Evolutionary conservation across 208 protist species (phyloP).

Genomic region (Crithidia expoeki): DNA sequence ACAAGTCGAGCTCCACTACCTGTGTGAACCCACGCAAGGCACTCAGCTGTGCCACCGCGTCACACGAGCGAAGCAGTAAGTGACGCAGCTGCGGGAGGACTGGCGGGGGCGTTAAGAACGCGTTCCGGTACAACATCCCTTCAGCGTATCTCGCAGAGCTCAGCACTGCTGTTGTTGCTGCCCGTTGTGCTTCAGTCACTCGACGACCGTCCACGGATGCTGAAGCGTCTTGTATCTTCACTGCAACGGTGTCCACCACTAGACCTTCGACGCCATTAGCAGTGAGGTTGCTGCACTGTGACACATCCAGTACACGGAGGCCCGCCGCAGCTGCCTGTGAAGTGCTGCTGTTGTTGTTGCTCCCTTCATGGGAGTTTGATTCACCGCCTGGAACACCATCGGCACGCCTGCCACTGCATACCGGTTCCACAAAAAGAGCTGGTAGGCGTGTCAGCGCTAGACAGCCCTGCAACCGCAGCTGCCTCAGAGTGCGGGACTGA

Average conservation of each 20-base stretch:
- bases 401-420: too few relatives aligned
- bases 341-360: neutral
- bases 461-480: slow-evolving; percentile 45
- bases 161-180: neutral
- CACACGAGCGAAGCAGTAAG: slow-evolving; percentile 50
- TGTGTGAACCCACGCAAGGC: slow-evolving; percentile 31
- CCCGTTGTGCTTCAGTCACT: neutral
- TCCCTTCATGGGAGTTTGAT: neutral
- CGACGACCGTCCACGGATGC: neutral
- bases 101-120: neutral
- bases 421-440: slow-evolving; percentile 15
- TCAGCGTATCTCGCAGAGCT: neutral
- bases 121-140: neutral
- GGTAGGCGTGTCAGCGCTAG: slow-evolving; percentile 33
- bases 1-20: slow-evolving; percentile 57
- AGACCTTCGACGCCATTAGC: slow-evolving; percentile 2
- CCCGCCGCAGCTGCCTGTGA: neutral
- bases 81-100: slow-evolving; percentile 24
- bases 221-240: slow-evolving; percentile 7
- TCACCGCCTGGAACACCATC: neutral
- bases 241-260: slow-evolving; percentile 1
- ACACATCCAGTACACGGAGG: slow-evolving; percentile 12
- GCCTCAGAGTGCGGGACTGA: slow-evolving; percentile 27
- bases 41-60: slow-evolving; percentile 35
- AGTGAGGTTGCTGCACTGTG: slow-evolving; percentile 5